Base-by-base conservation (phyloP, 192 early-diverging fungal genomes). In the Coemansia sp. region DNA sequence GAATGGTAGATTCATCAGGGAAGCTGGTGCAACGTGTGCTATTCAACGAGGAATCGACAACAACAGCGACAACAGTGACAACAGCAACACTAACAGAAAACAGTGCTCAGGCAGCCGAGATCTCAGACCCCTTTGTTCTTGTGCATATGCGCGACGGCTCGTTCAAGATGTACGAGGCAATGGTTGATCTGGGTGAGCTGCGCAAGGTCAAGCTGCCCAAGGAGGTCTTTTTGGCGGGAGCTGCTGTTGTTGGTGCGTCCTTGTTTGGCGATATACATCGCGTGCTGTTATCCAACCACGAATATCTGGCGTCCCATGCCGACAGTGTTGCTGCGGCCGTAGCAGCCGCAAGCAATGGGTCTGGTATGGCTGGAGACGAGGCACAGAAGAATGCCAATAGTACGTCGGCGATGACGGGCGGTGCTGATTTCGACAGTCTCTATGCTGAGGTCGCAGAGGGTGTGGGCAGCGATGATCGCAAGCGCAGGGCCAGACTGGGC, bases 71-170 rank as follows among this genome's bases (percentile, higher is more conserved):
- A n/a, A n/a, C n/a, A n/a, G n/a, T n/a, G n/a, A n/a, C n/a, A n/a
- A n/a, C n/a, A n/a, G n/a, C n/a, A n/a, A n/a, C n/a, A n/a, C n/a
- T n/a, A n/a, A 14, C 46, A 2, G 51, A 68, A 14, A 60, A 66
- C 4, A 71, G 71, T 41, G 82, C 92, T 34, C 79, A 89, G 3
- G 79, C 81, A 9, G 85, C 88, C 17, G 81, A 81, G 46, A 85
- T 98, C 27, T 55, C 72, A 2, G 90, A 94, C 62, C 90, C 91
- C 1, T 92, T 90, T 46, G 81, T 97, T 15, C 50, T 95, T 19
- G 55, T 95, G 9, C 67, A 82, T 38, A 71, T 83, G 46, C 81
- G 80, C 42, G 73, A 77, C 40, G 91, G 86, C 5, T 77, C 80
- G 3, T 58, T 86, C 22, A 36, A 77, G 6, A 50, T 89, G 11